Evolutionary conservation across 1,284 basidiomycete genomes (phyloP), one percentile per base, ranked within the genome.

Genomic region (Mycosarcoma mackinlayi): DNA sequence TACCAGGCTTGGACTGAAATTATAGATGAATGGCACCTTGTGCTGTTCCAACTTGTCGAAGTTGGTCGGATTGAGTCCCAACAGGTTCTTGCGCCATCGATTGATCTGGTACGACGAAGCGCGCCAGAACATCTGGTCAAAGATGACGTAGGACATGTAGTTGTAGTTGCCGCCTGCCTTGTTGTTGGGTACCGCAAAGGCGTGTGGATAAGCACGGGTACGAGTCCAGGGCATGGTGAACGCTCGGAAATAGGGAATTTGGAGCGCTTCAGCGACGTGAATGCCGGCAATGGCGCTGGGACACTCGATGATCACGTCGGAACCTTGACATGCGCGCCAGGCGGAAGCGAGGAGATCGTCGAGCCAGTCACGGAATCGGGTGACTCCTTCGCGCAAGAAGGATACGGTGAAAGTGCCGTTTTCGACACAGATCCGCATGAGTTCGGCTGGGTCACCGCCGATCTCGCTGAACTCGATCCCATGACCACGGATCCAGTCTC

Each of bases 241-340:
- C 3, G 92, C 92, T 73, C 92, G 87, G 84, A 91, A 98, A 83
- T 95, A 98, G 3, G 95, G 95, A 51, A 98, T 93, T 28, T 86
- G 86, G 16, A 98, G 86, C 1, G 92, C 93, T 82, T 98, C 95
- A 16, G 95, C 95, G 51, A 98, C 93, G 77, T 98, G 95, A 63
- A 92, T 91, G n/a, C 95, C 95, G n/a, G 90, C 93, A 91, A 98
- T 98, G 6, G 95, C 93, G 79, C 92, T 94, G 0, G 95, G 95
- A 77, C 91, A 93, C 84, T 98, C 95, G 52, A 98, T 87, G 47
- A 98, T 87, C 24, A 98, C 88, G 81, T 98, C 94, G 0, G 93
- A 93, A 19, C 89, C 90, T 84, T 95, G 92, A 80, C 96, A 98
- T 5, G 94, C 94, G 60, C 93, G 89, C 93, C 93, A 98, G 1